Conservation (phyloP, 495 filamentous ascomycete species). For the Xylaria scruposa region DNA sequence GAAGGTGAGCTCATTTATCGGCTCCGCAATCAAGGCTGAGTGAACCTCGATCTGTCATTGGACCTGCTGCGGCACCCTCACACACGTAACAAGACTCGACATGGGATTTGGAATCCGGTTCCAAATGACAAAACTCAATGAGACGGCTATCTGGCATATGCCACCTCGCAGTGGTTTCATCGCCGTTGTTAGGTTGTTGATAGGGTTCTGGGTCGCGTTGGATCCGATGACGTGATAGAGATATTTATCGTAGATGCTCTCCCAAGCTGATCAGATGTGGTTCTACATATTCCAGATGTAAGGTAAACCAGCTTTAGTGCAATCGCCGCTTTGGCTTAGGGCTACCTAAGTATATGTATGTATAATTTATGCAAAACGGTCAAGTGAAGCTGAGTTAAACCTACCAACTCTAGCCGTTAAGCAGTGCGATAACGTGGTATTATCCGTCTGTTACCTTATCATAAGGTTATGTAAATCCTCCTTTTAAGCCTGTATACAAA, state of each 20-base stretch:
- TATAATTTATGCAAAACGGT: no score
- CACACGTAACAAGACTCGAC: conserved; percentile 9
- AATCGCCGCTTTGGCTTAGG: no score
- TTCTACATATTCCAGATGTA: no score
- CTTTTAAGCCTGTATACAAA: no score
- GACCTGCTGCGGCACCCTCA: conserved; percentile 19
- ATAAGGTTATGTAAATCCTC: no score
- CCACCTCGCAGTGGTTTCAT: conserved; percentile 15
- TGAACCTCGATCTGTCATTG: conserved; percentile 11
- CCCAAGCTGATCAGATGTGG: no score
- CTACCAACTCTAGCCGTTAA: no score
- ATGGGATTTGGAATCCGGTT: conserved; percentile 19
- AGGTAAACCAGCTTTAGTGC: no score
- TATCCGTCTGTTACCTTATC: no score
- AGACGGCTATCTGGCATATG: neutral
- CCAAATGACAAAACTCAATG: neutral
- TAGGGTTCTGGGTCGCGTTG: neutral
- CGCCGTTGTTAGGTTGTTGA: neutral
- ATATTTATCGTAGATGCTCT: neutral
- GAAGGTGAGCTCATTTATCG: conserved; percentile 5
- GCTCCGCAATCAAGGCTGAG: conserved; percentile 43
- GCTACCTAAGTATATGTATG: no score
- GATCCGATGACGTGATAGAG: conserved; percentile 4
- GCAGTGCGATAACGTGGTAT: no score
- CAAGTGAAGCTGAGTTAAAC: no score